These are phyloP conservation scores for Sclerotinia minor DNA, from an alignment of 2,329 filamentous ascomycete genomes.

Conservation along the genomic window DNA sequence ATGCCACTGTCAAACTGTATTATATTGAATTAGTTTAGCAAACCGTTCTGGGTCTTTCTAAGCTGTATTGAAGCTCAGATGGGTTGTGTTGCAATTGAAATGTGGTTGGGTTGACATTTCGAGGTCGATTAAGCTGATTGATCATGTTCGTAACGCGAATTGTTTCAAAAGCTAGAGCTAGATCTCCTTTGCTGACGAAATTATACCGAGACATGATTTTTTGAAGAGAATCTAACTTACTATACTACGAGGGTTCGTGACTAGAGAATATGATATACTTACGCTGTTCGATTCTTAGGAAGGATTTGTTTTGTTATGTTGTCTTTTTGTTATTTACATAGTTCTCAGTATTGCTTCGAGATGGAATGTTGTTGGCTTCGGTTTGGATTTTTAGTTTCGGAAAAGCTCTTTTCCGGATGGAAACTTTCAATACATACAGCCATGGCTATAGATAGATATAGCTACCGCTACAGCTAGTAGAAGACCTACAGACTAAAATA, in stretches of 20 bases:
- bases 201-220: slow-evolving; percentile 6
- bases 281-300: background rate
- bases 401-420: background rate
- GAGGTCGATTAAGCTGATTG: background rate
- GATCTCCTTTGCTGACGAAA: background rate
- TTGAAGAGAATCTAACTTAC: slow-evolving; percentile 13
- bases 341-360: background rate
- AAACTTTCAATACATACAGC: background rate
- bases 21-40: background rate
- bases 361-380: background rate
- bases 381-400: background rate
- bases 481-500: background rate
- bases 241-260: background rate
- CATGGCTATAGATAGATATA: too few relatives aligned
- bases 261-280: background rate
- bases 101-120: slow-evolving; percentile 6
- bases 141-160: slow-evolving; percentile 5
- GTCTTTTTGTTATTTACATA: background rate
- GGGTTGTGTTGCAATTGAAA: background rate
- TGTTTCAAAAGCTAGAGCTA: slow-evolving; percentile 19
- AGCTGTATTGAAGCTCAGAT: slow-evolving; percentile 4
- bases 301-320: background rate
- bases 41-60: background rate
- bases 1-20: background rate
- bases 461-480: background rate